These are phyloP conservation scores for Cytospora piceicola DNA, from an alignment of 2,329 filamentous ascomycete species.

Conservation along the genomic window DNA sequence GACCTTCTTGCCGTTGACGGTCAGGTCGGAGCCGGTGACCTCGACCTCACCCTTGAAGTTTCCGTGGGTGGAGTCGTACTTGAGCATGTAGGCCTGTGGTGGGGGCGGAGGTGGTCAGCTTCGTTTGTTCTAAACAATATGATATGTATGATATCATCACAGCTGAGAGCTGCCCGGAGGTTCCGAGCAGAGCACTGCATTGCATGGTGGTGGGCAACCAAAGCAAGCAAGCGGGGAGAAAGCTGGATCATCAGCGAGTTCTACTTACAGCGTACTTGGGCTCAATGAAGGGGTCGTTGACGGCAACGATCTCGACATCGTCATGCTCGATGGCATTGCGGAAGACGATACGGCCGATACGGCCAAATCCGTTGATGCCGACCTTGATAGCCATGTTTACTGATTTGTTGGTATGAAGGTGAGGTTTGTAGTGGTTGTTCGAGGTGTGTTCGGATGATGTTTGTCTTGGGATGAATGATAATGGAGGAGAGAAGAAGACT, in stretches of 20 bases:
- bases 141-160: background rate
- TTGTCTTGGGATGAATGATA: constrained; percentile 20
- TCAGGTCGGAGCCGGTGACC: constrained; percentile 70
- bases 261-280: constrained; percentile 90
- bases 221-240: background rate
- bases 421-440: constrained; percentile 13
- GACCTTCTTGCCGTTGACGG: constrained; percentile 93
- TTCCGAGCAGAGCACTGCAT: too few species aligned
- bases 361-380: constrained; percentile 99
- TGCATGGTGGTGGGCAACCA: background rate
- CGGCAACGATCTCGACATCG: constrained; percentile 90
- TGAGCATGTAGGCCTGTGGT: constrained; percentile 93
- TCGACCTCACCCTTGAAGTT: constrained; percentile 91
- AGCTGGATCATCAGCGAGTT: constrained; percentile 11
- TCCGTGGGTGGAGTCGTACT: constrained; percentile 98
- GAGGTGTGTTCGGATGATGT: constrained; percentile 8
- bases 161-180: background rate
- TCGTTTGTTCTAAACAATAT: constrained; percentile 18
- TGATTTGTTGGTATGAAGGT: constrained; percentile 25
- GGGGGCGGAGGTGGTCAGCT: constrained; percentile 38
- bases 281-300: constrained; percentile 99
- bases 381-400: constrained; percentile 69
- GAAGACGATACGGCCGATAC: constrained; percentile 99
- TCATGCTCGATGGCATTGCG: constrained; percentile 92
- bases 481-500: constrained; percentile 10